Evolutionary conservation across 2,329 filamentous ascomycete genomes (phyloP), one percentile per base, ranked within the genome.

Genomic region (Bertia moriformis): DNA sequence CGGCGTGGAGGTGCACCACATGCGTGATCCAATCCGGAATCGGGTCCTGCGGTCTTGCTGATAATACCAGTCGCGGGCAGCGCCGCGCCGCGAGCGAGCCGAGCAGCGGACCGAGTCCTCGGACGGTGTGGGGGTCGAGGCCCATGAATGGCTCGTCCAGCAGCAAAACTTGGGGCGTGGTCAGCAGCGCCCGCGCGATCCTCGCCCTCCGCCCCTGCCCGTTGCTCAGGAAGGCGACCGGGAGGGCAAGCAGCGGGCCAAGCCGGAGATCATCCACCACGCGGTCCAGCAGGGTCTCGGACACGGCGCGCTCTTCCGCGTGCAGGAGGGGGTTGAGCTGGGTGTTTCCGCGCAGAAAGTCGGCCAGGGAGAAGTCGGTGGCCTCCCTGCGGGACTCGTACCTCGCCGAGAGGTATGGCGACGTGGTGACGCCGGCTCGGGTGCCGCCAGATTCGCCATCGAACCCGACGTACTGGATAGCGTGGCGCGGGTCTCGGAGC

Each of bases 91-190:
- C 83, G 41, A 95, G 60, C 0, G 67, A 66, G 45, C 74, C 62
- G 17, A 95, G 62, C 37, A 96, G 64, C 0, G 69, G 67, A 30
- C 83, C 89, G 47, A 96, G 61, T 1, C 72, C 71, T 12, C 71
- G 66, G 12, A 84, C 72, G 0, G 87, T 93, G 4, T 78, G 79
- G 13, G 89, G 91, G 56, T 96, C 91, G 14, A 98, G 66, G 0
- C 91, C 89, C 83, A 95, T 93, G 52, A 95, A 95, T 1, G 91
- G 89, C 49, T 94, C 89, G 58, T 98, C 91, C 2, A 94, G 66
- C 39, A 96, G 66, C 43, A 98, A 54, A 10, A 94, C 69, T 56
- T 93, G 83, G 0, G 91, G 91, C 39, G 71, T 70, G 4, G 67
- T 76, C 42, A 96, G 66, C 38, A 98, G 60, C 0, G 88, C 87